A percentile compares a stretch with the other conserved stretches of the same genome.
Conservation (phyloP, 352 stramenopile genomes). For the Phytophthora sp. region DNA sequence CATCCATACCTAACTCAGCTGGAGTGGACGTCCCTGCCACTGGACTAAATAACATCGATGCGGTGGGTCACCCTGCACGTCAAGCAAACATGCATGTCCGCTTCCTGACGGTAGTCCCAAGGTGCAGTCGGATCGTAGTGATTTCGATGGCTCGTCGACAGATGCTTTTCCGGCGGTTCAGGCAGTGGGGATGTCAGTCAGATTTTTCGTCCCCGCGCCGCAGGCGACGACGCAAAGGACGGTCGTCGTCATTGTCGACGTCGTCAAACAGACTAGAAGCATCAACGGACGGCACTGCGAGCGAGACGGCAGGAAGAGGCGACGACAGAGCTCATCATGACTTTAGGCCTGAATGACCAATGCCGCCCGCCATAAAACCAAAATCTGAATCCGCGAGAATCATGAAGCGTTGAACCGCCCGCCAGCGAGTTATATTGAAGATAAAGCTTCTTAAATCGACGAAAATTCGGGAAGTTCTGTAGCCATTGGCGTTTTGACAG, state of each 20-base stretch:
- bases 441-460: too few relatives aligned
- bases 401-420: too few relatives aligned
- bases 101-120: neutral
- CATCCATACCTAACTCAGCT: conserved; percentile 15
- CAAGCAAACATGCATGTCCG: neutral
- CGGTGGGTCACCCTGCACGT: neutral
- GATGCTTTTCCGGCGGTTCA: neutral
- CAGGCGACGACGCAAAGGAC: neutral
- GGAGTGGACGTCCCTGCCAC: neutral
- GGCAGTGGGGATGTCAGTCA: neutral
- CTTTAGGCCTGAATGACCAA: too few relatives aligned
- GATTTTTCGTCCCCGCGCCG: neutral
- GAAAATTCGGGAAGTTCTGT: too few relatives aligned
- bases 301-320: neutral
- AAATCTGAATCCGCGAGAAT: too few relatives aligned
- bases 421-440: too few relatives aligned
- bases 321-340: too few relatives aligned
- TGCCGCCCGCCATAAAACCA: too few relatives aligned
- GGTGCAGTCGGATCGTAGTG: conserved; percentile 1
- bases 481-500: too few relatives aligned
- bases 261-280: neutral
- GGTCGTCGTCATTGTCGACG: neutral
- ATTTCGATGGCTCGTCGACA: neutral
- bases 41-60: conserved; percentile 11
- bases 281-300: neutral